phyloP scores from a whole-genome alignment of 163 green algal genomes.

The Coccomyxa subellipsoidea region DNA sequence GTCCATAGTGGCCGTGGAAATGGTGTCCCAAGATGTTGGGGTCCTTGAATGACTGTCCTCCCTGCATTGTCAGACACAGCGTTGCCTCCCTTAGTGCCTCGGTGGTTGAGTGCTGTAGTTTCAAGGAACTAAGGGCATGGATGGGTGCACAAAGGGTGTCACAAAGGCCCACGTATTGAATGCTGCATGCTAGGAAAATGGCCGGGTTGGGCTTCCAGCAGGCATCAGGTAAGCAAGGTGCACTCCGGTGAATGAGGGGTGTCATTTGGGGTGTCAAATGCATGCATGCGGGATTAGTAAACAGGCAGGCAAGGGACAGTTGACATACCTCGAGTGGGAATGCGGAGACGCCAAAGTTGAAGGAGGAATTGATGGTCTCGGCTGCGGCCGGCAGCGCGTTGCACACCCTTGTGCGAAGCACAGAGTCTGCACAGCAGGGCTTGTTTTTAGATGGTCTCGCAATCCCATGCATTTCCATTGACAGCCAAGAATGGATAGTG shows the following conservation, averaged over 20 bases:
- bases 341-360: background rate
- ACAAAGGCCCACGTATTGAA: background rate
- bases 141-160: background rate
- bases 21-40: constrained; percentile 24
- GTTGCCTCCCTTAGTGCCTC: background rate
- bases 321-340: background rate
- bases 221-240: too few species aligned
- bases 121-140: background rate
- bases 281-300: too few species aligned
- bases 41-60: constrained; percentile 17
- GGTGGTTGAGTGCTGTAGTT: background rate
- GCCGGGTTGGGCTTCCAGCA: too few species aligned
- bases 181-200: background rate
- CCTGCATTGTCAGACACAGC: background rate
- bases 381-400: background rate
- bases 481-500: background rate
- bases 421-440: background rate
- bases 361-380: background rate
- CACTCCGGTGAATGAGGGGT: too few species aligned
- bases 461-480: background rate
- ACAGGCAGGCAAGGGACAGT: too few species aligned
- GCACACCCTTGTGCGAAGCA: background rate
- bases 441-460: background rate
- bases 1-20: constrained; percentile 22
- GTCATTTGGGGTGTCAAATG: too few species aligned